These are phyloP conservation scores for Cucurbita moschata DNA, from an alignment of 306 rosid species.

Conservation along the genomic window DNA sequence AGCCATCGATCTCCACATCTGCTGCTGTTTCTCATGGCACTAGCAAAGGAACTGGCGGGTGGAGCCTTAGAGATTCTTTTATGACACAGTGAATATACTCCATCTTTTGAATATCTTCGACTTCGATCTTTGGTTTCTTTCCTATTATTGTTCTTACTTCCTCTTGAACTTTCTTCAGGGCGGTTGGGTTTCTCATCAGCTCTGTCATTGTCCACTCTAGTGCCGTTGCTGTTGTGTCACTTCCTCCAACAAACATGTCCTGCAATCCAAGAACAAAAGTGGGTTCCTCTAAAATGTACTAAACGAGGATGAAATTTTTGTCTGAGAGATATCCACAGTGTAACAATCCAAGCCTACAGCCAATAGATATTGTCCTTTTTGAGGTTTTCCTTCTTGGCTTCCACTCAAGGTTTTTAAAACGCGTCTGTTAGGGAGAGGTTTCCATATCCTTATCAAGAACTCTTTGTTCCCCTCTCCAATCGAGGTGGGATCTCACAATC, in stretches of 20 bases:
- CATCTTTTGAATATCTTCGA: not conserved
- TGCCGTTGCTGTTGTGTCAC: not conserved
- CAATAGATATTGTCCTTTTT: no score
- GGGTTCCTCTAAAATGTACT: no score
- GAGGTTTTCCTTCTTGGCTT: no score
- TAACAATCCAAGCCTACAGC: no score
- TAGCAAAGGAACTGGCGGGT: not conserved
- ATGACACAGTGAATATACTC: not conserved
- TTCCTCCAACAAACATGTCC: constrained; percentile 1
- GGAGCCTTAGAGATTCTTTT: not conserved
- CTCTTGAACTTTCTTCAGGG: not conserved
- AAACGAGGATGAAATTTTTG: no score
- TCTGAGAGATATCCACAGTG: no score
- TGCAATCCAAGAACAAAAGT: not conserved
- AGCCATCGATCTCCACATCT: not conserved
- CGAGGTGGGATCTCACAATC: no score
- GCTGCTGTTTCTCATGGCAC: not conserved
- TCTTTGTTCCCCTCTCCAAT: no score
- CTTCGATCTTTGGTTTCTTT: not conserved
- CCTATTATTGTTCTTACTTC: not conserved
- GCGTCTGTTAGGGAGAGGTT: no score
- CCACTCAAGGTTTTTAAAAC: no score
- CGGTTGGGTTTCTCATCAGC: not conserved
- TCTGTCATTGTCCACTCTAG: not conserved
- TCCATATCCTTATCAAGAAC: no score